phyloP scores from a whole-genome alignment of 257 asterid genomes.

The Solanum appendiculatum region DNA sequence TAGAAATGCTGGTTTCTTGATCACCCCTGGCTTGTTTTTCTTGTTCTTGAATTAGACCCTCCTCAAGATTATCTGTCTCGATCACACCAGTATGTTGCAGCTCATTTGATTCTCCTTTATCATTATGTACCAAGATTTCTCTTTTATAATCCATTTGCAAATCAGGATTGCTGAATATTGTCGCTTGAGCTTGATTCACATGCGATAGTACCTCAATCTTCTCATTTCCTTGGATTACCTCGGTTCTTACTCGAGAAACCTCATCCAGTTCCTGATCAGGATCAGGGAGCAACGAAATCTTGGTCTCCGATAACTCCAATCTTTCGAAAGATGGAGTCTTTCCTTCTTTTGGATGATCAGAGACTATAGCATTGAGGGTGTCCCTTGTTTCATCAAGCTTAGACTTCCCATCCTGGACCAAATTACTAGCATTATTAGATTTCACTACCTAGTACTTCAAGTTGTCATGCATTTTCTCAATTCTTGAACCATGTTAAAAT shows the following conservation, averaged over 20 bases:
- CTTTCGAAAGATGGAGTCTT: neutral
- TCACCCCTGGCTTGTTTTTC: neutral
- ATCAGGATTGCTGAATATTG: neutral
- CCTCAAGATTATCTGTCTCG: neutral
- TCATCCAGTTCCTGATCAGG: neutral
- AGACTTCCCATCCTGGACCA: conserved; percentile 35
- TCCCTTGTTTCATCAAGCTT: conserved; percentile 1
- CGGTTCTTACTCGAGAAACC: neutral
- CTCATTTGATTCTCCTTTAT: conserved; percentile 8
- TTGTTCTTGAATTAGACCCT: neutral
- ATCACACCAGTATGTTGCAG: neutral
- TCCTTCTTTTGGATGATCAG: neutral
- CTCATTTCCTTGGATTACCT: neutral
- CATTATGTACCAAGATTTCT: neutral
- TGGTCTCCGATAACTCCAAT: neutral
- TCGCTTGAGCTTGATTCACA: neutral
- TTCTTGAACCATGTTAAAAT: neutral
- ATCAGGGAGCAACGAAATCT: neutral
- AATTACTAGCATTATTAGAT: neutral
- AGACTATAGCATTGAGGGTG: neutral
- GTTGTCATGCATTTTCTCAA: neutral
- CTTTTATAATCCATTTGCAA: neutral
- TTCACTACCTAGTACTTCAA: neutral
- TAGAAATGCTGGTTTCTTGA: neutral
- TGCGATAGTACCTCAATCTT: neutral